A percentile compares a stretch with the other conserved stretches of the same genome.
These are phyloP conservation scores for Apophysomyces variabilis DNA, from an alignment of 371 early-diverging fungal species.

Conservation along the genomic window DNA sequence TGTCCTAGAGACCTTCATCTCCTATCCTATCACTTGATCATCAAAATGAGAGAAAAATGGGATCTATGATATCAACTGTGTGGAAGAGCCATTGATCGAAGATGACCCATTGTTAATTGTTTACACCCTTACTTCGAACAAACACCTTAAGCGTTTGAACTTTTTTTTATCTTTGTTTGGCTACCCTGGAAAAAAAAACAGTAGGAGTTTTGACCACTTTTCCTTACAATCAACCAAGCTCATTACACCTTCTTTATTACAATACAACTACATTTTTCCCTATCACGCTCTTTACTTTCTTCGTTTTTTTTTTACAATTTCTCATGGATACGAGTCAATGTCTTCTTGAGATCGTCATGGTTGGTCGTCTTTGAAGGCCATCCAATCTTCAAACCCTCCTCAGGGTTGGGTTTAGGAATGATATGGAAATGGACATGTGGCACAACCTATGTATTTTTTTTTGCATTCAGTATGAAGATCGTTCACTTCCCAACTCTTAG, in stretches of 20 bases:
- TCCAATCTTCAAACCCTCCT: slow-evolving; percentile 73
- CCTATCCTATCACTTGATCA: no score
- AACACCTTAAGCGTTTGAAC: not conserved
- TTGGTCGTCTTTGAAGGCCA: slow-evolving; percentile 56
- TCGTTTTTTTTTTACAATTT: not conserved
- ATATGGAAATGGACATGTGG: slow-evolving; percentile 93
- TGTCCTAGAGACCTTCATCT: no score
- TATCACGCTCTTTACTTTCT: not conserved
- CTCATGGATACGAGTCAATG: not conserved
- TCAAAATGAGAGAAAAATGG: no score
- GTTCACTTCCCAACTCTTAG: not conserved
- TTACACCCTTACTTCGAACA: not conserved
- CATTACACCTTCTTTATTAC: not conserved
- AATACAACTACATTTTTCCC: not conserved
- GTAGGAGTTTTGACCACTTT: not conserved
- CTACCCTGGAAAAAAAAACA: not conserved
- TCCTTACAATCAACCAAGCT: no score
- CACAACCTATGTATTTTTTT: slow-evolving; percentile 55
- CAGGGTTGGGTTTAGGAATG: slow-evolving; percentile 78
- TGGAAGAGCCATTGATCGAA: no score
- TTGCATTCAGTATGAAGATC: not conserved
- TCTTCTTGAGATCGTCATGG: not conserved
- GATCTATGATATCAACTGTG: no score
- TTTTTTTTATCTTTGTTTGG: not conserved
- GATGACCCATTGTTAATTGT: not conserved